Conservation (phyloP, 768 basidiomycete species). For the Candolleomyces eurysporus region DNA sequence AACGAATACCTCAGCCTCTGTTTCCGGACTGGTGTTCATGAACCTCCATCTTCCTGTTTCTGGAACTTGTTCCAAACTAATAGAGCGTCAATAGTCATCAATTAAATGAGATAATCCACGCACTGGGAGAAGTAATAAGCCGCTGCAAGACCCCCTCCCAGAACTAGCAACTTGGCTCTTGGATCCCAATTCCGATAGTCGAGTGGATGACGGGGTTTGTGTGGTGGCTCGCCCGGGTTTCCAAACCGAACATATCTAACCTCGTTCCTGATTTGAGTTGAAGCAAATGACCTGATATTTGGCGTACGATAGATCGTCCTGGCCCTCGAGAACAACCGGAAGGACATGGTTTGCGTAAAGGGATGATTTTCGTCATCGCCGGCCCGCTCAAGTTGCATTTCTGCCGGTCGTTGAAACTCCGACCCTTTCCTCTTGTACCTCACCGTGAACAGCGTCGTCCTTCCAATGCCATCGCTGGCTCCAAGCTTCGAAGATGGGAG, state of each 20-base stretch:
- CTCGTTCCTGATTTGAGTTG: background rate
- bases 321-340: background rate
- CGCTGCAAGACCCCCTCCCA: constrained; percentile 14
- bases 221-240: background rate
- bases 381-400: too few species aligned
- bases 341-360: too few species aligned
- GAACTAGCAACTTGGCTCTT: background rate
- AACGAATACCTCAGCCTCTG: constrained; percentile 52
- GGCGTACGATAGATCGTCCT: background rate
- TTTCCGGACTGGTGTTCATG: constrained; percentile 67
- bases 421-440: too few species aligned
- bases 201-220: background rate
- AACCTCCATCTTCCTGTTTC: constrained; percentile 89
- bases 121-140: constrained; percentile 36
- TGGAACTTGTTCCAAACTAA: constrained; percentile 78
- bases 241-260: constrained; percentile 10
- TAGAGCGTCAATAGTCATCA: background rate
- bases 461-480: too few species aligned
- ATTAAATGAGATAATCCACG: constrained; percentile 5
- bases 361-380: too few species aligned
- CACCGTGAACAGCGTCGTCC: too few species aligned
- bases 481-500: too few species aligned
- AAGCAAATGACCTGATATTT: background rate
- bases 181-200: constrained; percentile 6
- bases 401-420: too few species aligned